A percentile compares a stretch with the other conserved stretches of the same genome.
These are phyloP conservation scores for Liriodendron chinense DNA, from an alignment of 164 flowering plant species.

Conservation along the genomic window DNA sequence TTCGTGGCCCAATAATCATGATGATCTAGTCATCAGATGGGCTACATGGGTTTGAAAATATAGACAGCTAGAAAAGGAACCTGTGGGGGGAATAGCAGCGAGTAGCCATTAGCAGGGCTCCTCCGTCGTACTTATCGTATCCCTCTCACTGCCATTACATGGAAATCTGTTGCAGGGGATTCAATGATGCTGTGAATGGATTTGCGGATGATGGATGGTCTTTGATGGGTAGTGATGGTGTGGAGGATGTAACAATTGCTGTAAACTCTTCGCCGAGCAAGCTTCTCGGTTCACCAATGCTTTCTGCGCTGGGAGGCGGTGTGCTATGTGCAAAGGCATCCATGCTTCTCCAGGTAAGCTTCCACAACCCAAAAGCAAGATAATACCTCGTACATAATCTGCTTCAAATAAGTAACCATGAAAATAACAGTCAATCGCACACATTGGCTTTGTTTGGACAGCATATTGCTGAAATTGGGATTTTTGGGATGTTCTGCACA, in stretches of 20 bases:
- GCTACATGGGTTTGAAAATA: background rate
- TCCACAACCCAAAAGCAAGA: background rate
- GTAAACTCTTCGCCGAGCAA: slow-evolving; percentile 64
- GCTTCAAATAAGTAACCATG: background rate
- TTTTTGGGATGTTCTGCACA: too few species aligned
- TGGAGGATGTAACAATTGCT: slow-evolving; percentile 72
- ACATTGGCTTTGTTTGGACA: background rate
- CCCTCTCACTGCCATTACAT: background rate
- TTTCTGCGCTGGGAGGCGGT: slow-evolving; percentile 58
- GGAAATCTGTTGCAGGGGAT: slow-evolving; percentile 46
- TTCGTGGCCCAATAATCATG: too few species aligned
- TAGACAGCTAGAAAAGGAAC: too few species aligned
- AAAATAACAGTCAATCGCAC: background rate
- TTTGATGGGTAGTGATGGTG: slow-evolving; percentile 59
- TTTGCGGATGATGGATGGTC: slow-evolving; percentile 91
- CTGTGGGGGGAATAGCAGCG: background rate
- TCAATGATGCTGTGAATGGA: slow-evolving; percentile 84
- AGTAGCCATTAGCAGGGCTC: background rate
- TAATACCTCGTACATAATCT: background rate
- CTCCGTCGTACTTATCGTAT: background rate
- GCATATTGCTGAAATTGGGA: too few species aligned
- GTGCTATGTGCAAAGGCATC: slow-evolving; percentile 86
- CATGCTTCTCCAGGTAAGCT: slow-evolving; percentile 69
- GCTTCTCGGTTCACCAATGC: slow-evolving; percentile 45
- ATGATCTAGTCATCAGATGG: background rate